phyloP scores from a whole-genome alignment of 208 protist genomes.

The Crithidia brevicula region DNA sequence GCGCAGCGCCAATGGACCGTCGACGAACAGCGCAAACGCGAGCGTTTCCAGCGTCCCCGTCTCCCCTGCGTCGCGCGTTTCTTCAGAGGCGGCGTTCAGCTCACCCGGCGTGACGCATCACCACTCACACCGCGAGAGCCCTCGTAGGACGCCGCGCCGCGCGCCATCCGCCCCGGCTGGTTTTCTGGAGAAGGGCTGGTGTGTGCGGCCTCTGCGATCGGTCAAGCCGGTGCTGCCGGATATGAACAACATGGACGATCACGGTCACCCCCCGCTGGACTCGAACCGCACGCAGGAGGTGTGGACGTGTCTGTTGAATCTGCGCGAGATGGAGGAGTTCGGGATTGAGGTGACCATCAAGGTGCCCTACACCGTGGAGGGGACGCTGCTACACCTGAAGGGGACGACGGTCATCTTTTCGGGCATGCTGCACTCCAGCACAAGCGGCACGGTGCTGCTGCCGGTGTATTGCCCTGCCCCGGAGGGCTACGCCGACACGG shows the following conservation, averaged over 20 bases:
- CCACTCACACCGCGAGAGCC: conserved; percentile 24
- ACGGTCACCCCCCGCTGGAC: conserved; percentile 29
- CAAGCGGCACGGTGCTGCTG: conserved; percentile 40
- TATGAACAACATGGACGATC: conserved; percentile 22
- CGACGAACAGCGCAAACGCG: background rate
- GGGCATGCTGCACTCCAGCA: conserved; percentile 46
- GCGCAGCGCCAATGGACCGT: background rate
- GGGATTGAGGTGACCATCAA: conserved; percentile 46
- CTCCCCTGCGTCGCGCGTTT: conserved; percentile 14
- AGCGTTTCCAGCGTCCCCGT: conserved; percentile 4
- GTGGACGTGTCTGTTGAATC: conserved; percentile 49
- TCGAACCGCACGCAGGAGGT: conserved; percentile 35
- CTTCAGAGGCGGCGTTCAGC: conserved; percentile 6
- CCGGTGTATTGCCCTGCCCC: conserved; percentile 31
- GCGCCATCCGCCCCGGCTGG: background rate
- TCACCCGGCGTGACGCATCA: conserved; percentile 7
- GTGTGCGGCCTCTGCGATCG: conserved; percentile 49
- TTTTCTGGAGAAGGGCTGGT: conserved; percentile 47
- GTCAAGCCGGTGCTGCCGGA: conserved; percentile 36
- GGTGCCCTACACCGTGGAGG: conserved; percentile 32
- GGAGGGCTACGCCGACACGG: conserved; percentile 16
- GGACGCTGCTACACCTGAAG: conserved; percentile 20
- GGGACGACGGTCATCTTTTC: conserved; percentile 42
- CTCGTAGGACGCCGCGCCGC: conserved; percentile 2
- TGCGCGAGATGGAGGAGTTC: conserved; percentile 38